A percentile compares a stretch with the other conserved stretches of the same genome.
phyloP scores from a whole-genome alignment of 2,329 filamentous ascomycete species.

The Pseudogymnoascus sp. region DNA sequence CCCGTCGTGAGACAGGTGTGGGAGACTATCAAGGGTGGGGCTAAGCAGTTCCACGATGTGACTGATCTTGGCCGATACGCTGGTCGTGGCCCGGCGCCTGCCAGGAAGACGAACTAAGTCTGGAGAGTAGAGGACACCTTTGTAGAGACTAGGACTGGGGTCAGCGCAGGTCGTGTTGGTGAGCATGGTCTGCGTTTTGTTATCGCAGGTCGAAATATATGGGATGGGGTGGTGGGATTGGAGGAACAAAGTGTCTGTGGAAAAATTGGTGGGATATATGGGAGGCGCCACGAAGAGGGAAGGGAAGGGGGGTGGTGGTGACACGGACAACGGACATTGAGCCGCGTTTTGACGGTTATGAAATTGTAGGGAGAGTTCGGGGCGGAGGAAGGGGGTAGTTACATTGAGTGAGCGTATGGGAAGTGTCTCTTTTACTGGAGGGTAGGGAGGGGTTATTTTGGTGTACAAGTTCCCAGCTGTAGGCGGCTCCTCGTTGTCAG shows the following conservation, averaged over 20 bases:
- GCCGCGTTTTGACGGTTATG: neutral
- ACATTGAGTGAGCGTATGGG: neutral
- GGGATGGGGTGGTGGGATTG: neutral
- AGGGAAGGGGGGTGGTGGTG: neutral
- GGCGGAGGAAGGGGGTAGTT: neutral
- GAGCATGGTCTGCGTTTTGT: neutral
- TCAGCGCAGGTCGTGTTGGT: slow-evolving; percentile 5
- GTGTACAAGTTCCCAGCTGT: neutral
- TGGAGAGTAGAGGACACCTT: neutral
- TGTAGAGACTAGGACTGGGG: slow-evolving; percentile 5
- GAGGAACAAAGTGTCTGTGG: slow-evolving; percentile 5
- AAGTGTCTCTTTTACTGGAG: neutral
- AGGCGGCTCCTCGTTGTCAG: neutral
- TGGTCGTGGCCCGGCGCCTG: slow-evolving; percentile 36
- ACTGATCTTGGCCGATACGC: slow-evolving; percentile 74
- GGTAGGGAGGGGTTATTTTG: neutral
- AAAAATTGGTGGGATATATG: neutral
- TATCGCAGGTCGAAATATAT: neutral
- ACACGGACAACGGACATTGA: neutral
- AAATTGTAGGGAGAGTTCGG: neutral
- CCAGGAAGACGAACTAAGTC: slow-evolving; percentile 58
- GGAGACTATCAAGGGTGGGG: slow-evolving; percentile 67
- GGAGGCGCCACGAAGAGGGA: neutral
- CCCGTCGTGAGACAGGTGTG: slow-evolving; percentile 72
- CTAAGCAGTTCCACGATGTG: slow-evolving; percentile 67